Evolutionary conservation across 371 early-diverging fungal genomes (phyloP).

Genomic region (Mucor plumbeus): DNA sequence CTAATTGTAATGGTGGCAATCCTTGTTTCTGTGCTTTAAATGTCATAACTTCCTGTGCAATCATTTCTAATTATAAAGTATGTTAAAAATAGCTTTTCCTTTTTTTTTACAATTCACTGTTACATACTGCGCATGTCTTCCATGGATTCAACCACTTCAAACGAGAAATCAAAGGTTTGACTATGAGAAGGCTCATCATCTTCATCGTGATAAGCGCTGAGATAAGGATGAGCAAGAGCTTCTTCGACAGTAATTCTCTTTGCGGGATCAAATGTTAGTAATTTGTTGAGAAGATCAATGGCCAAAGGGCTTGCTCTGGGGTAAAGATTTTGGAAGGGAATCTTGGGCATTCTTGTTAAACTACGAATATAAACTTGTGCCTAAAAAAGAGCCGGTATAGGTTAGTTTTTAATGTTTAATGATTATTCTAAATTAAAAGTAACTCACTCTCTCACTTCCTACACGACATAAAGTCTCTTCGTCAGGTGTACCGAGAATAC

Average conservation of each 20-base stretch:
- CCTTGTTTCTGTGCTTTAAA: conserved; percentile 59
- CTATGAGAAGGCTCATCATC: conserved; percentile 80
- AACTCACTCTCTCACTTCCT: conserved; percentile 72
- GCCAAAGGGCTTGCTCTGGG: conserved; percentile 76
- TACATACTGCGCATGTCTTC: conserved; percentile 84
- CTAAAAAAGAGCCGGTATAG: conserved; percentile 35
- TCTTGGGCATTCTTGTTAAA: conserved; percentile 86
- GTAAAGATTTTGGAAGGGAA: conserved; percentile 86
- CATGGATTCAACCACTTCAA: conserved; percentile 86
- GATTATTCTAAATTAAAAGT: background rate
- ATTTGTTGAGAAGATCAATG: conserved; percentile 79
- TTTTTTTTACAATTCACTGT: background rate
- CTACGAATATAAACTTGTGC: conserved; percentile 96
- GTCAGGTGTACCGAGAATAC: conserved; percentile 97
- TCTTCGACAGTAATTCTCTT: conserved; percentile 86
- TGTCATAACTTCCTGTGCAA: conserved; percentile 86
- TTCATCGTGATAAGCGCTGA: conserved; percentile 78
- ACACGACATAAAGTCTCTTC: conserved; percentile 90
- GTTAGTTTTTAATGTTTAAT: background rate
- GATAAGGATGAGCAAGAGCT: conserved; percentile 83
- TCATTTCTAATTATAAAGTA: conserved; percentile 50
- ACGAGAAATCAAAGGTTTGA: conserved; percentile 88
- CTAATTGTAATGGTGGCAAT: conserved; percentile 33
- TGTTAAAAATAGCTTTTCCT: background rate
- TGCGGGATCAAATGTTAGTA: conserved; percentile 83